phyloP scores from a whole-genome alignment of 495 filamentous ascomycete genomes.

The Aspergillus conjunctus region DNA sequence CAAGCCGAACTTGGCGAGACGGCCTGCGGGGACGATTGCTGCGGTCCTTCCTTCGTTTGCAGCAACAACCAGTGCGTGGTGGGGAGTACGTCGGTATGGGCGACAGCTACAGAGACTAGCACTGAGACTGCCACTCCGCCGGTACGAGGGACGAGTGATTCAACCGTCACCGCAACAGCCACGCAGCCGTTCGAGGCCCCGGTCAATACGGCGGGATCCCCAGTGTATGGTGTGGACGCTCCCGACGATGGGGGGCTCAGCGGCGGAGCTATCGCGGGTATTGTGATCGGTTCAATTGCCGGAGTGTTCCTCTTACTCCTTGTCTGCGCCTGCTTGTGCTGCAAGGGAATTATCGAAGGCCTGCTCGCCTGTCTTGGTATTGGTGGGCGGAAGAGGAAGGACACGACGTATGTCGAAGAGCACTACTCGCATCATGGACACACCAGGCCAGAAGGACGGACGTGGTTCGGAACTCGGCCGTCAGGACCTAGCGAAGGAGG shows the following conservation, averaged over 20 bases:
- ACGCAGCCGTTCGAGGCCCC: conserved; percentile 62
- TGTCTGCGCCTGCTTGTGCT: conserved; percentile 73
- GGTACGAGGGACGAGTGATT: conserved; percentile 69
- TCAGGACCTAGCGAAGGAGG: conserved; percentile 45
- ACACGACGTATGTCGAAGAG: conserved; percentile 69
- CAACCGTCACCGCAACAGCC: conserved; percentile 58
- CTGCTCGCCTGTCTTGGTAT: conserved; percentile 69
- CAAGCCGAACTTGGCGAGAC: conserved; percentile 59
- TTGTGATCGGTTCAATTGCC: conserved; percentile 84
- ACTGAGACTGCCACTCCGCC: conserved; percentile 54
- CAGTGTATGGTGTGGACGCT: conserved; percentile 48
- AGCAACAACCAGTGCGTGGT: conserved; percentile 39
- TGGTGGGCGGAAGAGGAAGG: conserved; percentile 45
- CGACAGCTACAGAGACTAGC: background rate
- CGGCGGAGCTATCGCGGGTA: conserved; percentile 89
- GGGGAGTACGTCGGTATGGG: conserved; percentile 42
- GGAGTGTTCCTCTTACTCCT: conserved; percentile 72
- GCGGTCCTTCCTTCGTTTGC: conserved; percentile 72
- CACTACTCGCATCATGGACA: conserved; percentile 60
- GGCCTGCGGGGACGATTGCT: conserved; percentile 75
- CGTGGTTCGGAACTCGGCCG: conserved; percentile 69
- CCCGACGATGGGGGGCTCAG: conserved; percentile 60
- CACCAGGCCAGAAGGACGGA: conserved; percentile 55
- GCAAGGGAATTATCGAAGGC: conserved; percentile 63
- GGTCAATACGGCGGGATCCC: conserved; percentile 53